phyloP scores from a whole-genome alignment of 176 grass and related monocot genomes.

The Aegilops tauschii region DNA sequence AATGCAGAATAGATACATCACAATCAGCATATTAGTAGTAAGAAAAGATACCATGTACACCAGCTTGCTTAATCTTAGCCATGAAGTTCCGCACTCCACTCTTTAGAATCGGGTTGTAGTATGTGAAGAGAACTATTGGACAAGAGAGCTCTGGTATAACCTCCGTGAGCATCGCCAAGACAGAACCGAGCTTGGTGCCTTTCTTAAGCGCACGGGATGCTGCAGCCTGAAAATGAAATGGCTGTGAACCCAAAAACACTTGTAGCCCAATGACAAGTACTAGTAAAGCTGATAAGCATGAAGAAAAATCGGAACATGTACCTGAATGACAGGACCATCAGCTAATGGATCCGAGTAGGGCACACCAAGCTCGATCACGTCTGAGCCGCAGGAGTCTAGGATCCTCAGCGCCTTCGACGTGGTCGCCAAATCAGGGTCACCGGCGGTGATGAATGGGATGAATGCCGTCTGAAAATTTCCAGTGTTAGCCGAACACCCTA shows the following conservation, averaged over 20 bases:
- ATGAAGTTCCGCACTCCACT: constrained; percentile 74
- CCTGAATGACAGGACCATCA: constrained; percentile 95
- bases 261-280: neutral
- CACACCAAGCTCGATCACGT: constrained; percentile 84
- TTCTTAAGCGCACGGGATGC: constrained; percentile 74
- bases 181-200: constrained; percentile 59
- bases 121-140: constrained; percentile 88
- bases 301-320: neutral
- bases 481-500: neutral
- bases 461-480: constrained; percentile 51
- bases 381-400: constrained; percentile 76
- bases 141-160: constrained; percentile 72
- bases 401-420: constrained; percentile 77
- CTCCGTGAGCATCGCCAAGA: constrained; percentile 75
- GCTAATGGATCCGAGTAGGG: constrained; percentile 90
- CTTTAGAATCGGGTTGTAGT: constrained; percentile 91
- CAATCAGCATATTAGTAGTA: neutral
- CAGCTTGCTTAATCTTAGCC: constrained; percentile 52
- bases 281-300: neutral
- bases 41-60: constrained; percentile 58
- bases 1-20: neutral
- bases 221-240: constrained; percentile 80
- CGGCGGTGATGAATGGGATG: constrained; percentile 88
- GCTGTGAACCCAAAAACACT: neutral
- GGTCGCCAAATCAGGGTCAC: constrained; percentile 81